phyloP scores from a whole-genome alignment of 2,329 filamentous ascomycete genomes.

The Nannizziopsis barbatae region DNA sequence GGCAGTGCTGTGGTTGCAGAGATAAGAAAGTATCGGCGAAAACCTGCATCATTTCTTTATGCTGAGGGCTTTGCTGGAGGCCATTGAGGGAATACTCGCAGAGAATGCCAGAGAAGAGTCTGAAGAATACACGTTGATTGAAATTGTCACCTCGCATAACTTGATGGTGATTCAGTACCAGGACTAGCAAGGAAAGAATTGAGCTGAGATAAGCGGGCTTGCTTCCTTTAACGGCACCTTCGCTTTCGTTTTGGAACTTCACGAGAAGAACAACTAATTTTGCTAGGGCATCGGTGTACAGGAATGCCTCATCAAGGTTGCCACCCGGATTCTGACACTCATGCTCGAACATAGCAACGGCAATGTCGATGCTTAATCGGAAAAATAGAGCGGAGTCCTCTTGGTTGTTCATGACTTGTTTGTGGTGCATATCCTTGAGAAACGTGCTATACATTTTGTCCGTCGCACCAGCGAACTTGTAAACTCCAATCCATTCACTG shows the following conservation, averaged over 20 bases:
- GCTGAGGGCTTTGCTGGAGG: conserved; percentile 48
- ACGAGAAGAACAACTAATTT: conserved; percentile 69
- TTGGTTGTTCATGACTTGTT: conserved; percentile 58
- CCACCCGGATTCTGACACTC: conserved; percentile 50
- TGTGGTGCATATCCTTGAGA: conserved; percentile 69
- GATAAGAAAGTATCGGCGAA: conserved; percentile 61
- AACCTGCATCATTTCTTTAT: conserved; percentile 58
- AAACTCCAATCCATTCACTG: conserved; percentile 83
- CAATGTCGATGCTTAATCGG: conserved; percentile 67
- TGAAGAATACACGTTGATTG: conserved; percentile 82
- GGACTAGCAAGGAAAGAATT: conserved; percentile 61
- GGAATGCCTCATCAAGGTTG: conserved; percentile 49
- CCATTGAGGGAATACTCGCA: conserved; percentile 56
- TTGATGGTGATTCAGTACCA: conserved; percentile 79
- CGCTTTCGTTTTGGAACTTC: conserved; percentile 54
- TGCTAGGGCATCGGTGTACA: conserved; percentile 67
- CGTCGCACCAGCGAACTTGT: conserved; percentile 62
- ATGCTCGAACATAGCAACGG: conserved; percentile 66
- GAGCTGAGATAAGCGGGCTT: conserved; percentile 66
- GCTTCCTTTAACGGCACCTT: conserved; percentile 47
- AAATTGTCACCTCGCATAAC: conserved; percentile 68
- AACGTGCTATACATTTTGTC: conserved; percentile 65
- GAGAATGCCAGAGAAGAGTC: conserved; percentile 72
- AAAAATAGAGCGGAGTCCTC: conserved; percentile 73
- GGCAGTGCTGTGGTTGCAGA: conserved; percentile 65